Base-by-base conservation (phyloP, 129 eudicot species). In the Helianthus tuberosus region DNA sequence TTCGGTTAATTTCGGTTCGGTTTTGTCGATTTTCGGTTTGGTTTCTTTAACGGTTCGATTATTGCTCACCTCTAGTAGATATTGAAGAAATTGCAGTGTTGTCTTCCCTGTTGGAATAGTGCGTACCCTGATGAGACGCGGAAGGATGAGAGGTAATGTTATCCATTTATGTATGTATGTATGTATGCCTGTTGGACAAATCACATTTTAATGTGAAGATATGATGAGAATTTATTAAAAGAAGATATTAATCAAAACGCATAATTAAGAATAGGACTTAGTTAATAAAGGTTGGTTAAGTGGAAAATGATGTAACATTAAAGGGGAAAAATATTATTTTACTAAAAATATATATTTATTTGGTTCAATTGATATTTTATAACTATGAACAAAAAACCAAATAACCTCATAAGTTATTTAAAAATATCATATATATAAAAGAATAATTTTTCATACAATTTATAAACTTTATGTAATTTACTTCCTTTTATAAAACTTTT, bases 251-350 rank as follows among this genome's bases (percentile, higher is more conserved):
- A 39, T 39, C 3, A 41, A 35, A 3, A 16, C 12, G 17, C 0
- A 55, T 17, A 16, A 13, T 12, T 50, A 50, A 50, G 13, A 50
- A 50, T 4, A 50, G 9, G 25, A 52, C 23, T 52, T 52, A 15
- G 46, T 41, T 41, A 41, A 41, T 54, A 23, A 23, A 47, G 77
- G 52, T 29, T 50, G 69, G 23, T 55, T 73, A 48, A 73, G 77
- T 73, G 69, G 61, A 75, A 75, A 46, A 64, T 64, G 72, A 64
- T 39, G 79, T 51, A 63, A 54, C 39, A 60, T 60, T 63, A 73
- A 27, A 51, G 47, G 3, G 15, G 20, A 44, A 66, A 13, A 17
- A 27, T 69, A 58, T 50, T 41, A 49, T 51, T 36, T 14, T 20
- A n/a, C 43, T 3, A n/a, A 15, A 17, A 15, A 5, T 15, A 29